phyloP scores from a whole-genome alignment of 331 rosid species.

The Rhamnella rubrinervis region DNA sequence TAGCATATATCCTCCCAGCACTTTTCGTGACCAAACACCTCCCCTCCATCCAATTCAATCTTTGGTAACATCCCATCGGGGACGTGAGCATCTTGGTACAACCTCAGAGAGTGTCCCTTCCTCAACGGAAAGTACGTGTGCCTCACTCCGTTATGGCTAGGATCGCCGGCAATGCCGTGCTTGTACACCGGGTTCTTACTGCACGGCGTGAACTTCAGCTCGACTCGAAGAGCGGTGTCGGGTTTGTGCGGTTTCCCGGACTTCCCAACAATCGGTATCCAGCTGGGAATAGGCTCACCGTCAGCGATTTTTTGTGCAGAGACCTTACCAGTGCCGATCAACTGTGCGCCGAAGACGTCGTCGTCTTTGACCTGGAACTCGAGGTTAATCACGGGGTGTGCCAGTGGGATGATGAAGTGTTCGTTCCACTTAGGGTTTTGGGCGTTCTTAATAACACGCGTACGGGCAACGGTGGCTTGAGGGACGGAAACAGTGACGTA shows the following conservation, averaged over 20 bases:
- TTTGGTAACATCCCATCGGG: slow-evolving; percentile 37
- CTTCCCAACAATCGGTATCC: slow-evolving; percentile 45
- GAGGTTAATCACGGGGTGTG: slow-evolving; percentile 56
- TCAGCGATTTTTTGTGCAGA: slow-evolving; percentile 45
- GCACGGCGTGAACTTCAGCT: slow-evolving; percentile 57
- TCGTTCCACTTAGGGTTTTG: slow-evolving; percentile 66
- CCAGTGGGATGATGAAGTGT: slow-evolving; percentile 69
- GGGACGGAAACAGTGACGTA: slow-evolving; percentile 79
- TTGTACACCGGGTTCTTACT: slow-evolving; percentile 36
- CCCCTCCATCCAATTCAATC: slow-evolving; percentile 56
- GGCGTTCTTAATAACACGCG: slow-evolving; percentile 74
- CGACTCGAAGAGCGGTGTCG: slow-evolving; percentile 41
- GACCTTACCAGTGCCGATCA: slow-evolving; percentile 53
- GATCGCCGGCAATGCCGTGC: slow-evolving; percentile 75
- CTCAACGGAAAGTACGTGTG: slow-evolving; percentile 82
- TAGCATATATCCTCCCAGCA: slow-evolving; percentile 96
- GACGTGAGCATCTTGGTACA: slow-evolving; percentile 90
- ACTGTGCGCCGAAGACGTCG: slow-evolving; percentile 67
- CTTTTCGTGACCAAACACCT: slow-evolving; percentile 43
- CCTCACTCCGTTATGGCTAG: slow-evolving; percentile 57
- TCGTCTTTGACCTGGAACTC: slow-evolving; percentile 76
- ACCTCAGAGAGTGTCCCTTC: slow-evolving; percentile 60
- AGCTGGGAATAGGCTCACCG: slow-evolving; percentile 47
- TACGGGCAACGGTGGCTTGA: slow-evolving; percentile 81
- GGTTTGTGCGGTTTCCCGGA: slow-evolving; percentile 53